These are phyloP conservation scores for Lactuca saligna DNA, from an alignment of 129 eudicot species.

Conservation along the genomic window DNA sequence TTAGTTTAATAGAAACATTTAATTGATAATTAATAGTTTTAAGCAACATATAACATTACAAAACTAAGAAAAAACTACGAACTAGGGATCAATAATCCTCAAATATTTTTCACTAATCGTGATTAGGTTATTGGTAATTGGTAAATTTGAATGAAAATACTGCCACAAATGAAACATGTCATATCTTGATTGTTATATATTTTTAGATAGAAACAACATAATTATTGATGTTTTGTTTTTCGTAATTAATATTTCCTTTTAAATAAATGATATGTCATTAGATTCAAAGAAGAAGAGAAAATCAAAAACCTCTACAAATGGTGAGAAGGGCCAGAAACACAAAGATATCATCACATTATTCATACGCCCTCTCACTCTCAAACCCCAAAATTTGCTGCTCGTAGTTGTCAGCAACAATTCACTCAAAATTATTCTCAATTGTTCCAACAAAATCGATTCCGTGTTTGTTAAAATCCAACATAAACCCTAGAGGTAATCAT, in stretches of 20 bases:
- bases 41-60: too few relatives aligned
- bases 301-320: slow-evolving; percentile 19
- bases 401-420: slow-evolving; percentile 27
- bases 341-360: slow-evolving; percentile 25
- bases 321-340: slow-evolving; percentile 21
- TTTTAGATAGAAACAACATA: too few relatives aligned
- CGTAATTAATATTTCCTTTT: not conserved
- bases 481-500: slow-evolving; percentile 35
- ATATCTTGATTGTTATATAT: too few relatives aligned
- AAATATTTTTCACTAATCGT: too few relatives aligned
- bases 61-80: too few relatives aligned
- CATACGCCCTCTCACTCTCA: not conserved
- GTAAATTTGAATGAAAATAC: too few relatives aligned
- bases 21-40: too few relatives aligned
- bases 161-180: too few relatives aligned
- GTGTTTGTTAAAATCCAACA: slow-evolving; percentile 13
- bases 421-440: slow-evolving; percentile 18
- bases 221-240: too few relatives aligned
- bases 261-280: slow-evolving; percentile 6
- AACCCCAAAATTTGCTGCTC: slow-evolving; percentile 19
- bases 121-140: too few relatives aligned
- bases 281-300: not conserved
- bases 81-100: too few relatives aligned
- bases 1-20: too few relatives aligned
- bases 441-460: slow-evolving; percentile 15